These are phyloP conservation scores for Xylariaceae sp. DNA, from an alignment of 2,329 filamentous ascomycete genomes.

Conservation along the genomic window DNA sequence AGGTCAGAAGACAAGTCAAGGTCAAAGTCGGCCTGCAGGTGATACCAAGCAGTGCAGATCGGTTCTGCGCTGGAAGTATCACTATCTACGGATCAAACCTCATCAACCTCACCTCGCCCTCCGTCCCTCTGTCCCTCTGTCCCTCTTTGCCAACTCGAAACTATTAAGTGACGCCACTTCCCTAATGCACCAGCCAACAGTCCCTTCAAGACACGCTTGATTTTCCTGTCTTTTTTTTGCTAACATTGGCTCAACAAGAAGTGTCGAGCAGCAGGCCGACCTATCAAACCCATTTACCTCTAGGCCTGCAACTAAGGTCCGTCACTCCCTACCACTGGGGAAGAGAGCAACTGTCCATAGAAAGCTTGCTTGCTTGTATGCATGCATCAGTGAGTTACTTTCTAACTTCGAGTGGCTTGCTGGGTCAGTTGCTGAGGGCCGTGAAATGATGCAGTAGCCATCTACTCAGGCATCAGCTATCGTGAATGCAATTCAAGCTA, in stretches of 20 bases:
- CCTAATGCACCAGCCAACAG: slow-evolving; percentile 5
- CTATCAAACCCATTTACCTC: slow-evolving; percentile 9
- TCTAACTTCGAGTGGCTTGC: slow-evolving; percentile 1
- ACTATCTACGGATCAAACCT: slow-evolving; percentile 18
- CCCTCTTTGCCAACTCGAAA: neutral
- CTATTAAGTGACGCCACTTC: slow-evolving; percentile 5
- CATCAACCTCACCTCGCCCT: neutral
- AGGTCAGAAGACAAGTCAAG: slow-evolving; percentile 3
- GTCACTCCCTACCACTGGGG: neutral
- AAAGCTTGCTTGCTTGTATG: slow-evolving; percentile 1
- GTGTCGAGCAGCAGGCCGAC: slow-evolving; percentile 1
- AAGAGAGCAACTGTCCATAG: slow-evolving; percentile 1
- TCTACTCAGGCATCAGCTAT: slow-evolving; percentile 6
- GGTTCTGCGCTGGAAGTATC: slow-evolving; percentile 12
- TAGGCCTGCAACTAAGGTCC: neutral
- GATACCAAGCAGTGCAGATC: slow-evolving; percentile 11
- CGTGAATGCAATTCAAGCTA: slow-evolving; percentile 5
- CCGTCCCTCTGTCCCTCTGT: neutral
- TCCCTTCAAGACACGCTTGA: slow-evolving; percentile 6
- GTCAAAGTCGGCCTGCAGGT: slow-evolving; percentile 7
- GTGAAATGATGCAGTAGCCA: neutral
- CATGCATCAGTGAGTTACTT: slow-evolving; percentile 9
- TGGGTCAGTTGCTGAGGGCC: neutral
- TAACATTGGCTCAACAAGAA: neutral
- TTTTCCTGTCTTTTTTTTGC: neutral